Evolutionary conservation across 2,329 filamentous ascomycete genomes (phyloP).

Genomic region (Aspergillus caelatus): DNA sequence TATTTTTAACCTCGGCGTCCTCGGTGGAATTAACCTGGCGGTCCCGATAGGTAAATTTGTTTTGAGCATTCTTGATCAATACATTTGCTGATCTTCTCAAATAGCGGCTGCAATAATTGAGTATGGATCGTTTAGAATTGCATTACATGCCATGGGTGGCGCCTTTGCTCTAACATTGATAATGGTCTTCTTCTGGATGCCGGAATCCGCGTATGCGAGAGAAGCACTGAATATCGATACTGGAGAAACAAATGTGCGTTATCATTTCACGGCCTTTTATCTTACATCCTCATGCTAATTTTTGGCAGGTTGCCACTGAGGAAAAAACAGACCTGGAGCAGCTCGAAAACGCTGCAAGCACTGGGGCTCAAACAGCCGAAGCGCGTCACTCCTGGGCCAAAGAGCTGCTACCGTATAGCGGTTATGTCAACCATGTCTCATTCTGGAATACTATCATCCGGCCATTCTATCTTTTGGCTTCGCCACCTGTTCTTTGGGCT

Average conservation of each 20-base stretch:
- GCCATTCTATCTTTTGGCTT: constrained; percentile 40
- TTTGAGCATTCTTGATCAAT: neutral
- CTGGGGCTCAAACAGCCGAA: neutral
- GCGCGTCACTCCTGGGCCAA: neutral
- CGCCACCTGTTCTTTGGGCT: constrained; percentile 44
- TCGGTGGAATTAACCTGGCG: neutral
- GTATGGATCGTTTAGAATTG: neutral
- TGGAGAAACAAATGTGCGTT: constrained; percentile 26
- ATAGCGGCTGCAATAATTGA: neutral
- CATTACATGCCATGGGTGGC: constrained; percentile 19
- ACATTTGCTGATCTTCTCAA: neutral
- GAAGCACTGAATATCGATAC: constrained; percentile 42
- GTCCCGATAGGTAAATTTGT: neutral
- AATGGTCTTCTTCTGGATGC: constrained; percentile 48
- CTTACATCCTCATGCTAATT: neutral
- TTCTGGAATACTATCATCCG: constrained; percentile 42
- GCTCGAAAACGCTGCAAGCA: neutral
- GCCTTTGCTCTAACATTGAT: constrained; percentile 43
- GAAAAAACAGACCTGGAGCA: neutral
- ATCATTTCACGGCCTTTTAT: neutral
- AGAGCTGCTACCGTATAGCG: constrained; percentile 35
- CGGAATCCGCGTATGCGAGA: constrained; percentile 43
- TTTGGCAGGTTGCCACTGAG: neutral
- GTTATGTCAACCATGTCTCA: constrained; percentile 42
- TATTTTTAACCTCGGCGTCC: neutral